A percentile compares a stretch with the other conserved stretches of the same genome.
Evolutionary conservation across 768 basidiomycete genomes (phyloP).

Genomic region (Mycena indigotica): DNA sequence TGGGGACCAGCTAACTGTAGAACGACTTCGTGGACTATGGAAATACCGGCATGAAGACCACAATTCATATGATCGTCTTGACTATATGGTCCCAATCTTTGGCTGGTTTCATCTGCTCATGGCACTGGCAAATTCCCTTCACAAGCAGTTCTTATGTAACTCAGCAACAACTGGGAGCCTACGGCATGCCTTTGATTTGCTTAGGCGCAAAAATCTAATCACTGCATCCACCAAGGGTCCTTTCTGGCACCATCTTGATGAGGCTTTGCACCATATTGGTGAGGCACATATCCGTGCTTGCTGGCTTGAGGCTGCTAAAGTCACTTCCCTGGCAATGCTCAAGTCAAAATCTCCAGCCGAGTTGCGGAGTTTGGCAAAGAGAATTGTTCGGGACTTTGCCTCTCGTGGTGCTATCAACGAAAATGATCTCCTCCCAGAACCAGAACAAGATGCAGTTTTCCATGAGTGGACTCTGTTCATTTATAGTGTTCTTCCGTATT

Average conservation of each 20-base stretch:
- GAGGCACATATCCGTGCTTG: constrained; percentile 30
- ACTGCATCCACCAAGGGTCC: constrained; percentile 21
- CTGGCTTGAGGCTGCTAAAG: constrained; percentile 23
- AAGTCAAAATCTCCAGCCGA: constrained; percentile 20
- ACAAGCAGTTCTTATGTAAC: constrained; percentile 33
- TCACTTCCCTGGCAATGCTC: constrained; percentile 23
- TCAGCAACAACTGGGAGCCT: constrained; percentile 9
- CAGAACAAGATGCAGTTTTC: constrained; percentile 17
- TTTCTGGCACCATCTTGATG: constrained; percentile 25
- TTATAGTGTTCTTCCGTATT: constrained; percentile 28
- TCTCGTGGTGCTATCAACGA: constrained; percentile 23
- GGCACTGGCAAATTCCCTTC: constrained; percentile 33
- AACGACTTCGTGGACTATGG: constrained; percentile 31
- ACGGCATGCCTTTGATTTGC: constrained; percentile 18
- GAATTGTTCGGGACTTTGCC: constrained; percentile 16
- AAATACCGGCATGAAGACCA: constrained; percentile 31
- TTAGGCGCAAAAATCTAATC: constrained; percentile 23
- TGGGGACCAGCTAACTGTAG: constrained; percentile 37
- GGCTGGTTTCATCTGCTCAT: constrained; percentile 39
- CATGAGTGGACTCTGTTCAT: constrained; percentile 25
- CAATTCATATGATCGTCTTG: constrained; percentile 33
- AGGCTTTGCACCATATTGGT: constrained; percentile 27
- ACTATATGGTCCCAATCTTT: constrained; percentile 28
- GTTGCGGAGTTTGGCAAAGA: constrained; percentile 19
- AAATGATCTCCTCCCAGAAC: constrained; percentile 3